Percentiles rank a stretch among this genome's conserved stretches.
These are phyloP conservation scores for Fraxinus americana DNA, from an alignment of 257 asterid species.

Conservation along the genomic window DNA sequence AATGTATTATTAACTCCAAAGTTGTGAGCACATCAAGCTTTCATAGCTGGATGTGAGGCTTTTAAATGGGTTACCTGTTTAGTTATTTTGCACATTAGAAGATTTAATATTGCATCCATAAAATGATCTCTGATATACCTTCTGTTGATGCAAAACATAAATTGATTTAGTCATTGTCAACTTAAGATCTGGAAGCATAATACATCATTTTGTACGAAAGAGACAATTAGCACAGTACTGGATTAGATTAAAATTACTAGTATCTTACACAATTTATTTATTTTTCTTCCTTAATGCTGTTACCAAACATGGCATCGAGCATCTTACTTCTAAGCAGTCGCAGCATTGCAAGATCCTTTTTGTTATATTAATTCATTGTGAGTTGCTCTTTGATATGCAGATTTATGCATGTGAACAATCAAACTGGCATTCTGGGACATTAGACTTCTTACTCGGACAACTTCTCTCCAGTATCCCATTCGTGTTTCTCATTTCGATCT, in stretches of 20 bases:
- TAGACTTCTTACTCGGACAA: constrained; percentile 81
- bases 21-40: neutral
- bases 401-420: constrained; percentile 79
- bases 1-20: neutral
- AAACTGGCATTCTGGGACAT: constrained; percentile 84
- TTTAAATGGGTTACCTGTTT: neutral
- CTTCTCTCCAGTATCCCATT: constrained; percentile 86
- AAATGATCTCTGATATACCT: neutral
- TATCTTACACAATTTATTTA: neutral
- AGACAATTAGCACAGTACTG: neutral
- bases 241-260: neutral
- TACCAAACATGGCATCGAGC: neutral
- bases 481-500: constrained; percentile 88
- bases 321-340: neutral
- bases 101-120: neutral
- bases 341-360: neutral
- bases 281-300: neutral
- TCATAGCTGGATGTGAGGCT: neutral
- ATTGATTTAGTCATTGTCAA: too few species aligned
- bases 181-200: neutral
- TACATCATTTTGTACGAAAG: neutral
- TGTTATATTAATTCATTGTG: neutral
- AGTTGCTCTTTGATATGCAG: constrained; percentile 40
- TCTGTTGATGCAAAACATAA: neutral
- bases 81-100: neutral